Evolutionary conservation across 2,329 filamentous ascomycete genomes (phyloP).

Genomic region (Pyricularia grisea): DNA sequence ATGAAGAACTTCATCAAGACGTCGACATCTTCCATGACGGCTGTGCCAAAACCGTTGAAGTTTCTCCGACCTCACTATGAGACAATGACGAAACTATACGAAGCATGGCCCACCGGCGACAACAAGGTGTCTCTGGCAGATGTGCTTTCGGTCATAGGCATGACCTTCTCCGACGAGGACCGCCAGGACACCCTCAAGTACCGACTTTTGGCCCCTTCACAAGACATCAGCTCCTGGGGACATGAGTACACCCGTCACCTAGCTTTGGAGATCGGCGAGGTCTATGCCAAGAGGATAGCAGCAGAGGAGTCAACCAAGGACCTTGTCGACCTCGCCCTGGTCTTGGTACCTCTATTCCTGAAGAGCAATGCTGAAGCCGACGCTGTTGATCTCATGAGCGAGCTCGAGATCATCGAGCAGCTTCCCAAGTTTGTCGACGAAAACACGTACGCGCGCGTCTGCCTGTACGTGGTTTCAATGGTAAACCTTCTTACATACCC

Average conservation of each 20-base stretch:
- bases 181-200: conserved; percentile 95
- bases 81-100: conserved; percentile 76
- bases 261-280: conserved; percentile 89
- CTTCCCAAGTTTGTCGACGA: conserved; percentile 85
- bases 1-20: conserved; percentile 99
- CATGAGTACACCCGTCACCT: conserved; percentile 97
- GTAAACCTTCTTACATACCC: conserved; percentile 95
- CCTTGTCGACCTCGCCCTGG: conserved; percentile 72
- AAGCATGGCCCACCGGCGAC: conserved; percentile 74
- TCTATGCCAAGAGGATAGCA: conserved; percentile 79
- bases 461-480: conserved; percentile 98
- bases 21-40: conserved; percentile 98
- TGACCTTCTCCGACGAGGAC: conserved; percentile 97
- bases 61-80: conserved; percentile 97
- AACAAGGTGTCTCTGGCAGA: conserved; percentile 89
- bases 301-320: conserved; percentile 79
- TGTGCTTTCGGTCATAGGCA: conserved; percentile 92
- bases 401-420: conserved; percentile 92
- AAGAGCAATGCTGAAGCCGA: conserved; percentile 98
- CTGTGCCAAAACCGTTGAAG: conserved; percentile 95
- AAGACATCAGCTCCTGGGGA: conserved; percentile 94
- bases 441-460: conserved; percentile 87
- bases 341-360: conserved; percentile 87
- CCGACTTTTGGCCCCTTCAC: conserved; percentile 76
- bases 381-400: conserved; percentile 92